Conservation (phyloP, 1,139 yeast species). For the Sugiyamaella pinicola region DNA sequence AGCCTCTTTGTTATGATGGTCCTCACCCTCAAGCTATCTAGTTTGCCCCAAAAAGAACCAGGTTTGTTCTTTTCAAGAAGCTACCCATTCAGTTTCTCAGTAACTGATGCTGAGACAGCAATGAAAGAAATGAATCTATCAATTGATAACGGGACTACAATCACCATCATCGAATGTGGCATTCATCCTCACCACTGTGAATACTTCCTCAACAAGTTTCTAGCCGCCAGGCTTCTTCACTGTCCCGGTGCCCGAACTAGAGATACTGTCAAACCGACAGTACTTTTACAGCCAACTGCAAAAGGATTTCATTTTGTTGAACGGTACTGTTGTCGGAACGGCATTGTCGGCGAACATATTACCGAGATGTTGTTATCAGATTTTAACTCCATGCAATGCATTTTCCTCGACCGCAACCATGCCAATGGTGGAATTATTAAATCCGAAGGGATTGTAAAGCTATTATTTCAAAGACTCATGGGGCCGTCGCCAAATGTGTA, state of each 20-base stretch:
- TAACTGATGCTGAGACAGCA: conserved; percentile 53
- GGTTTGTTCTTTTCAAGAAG: conserved; percentile 31
- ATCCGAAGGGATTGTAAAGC: conserved; percentile 64
- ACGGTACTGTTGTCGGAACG: conserved; percentile 59
- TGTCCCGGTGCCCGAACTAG: conserved; percentile 60
- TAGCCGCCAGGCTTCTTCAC: conserved; percentile 69
- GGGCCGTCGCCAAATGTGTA: conserved; percentile 74
- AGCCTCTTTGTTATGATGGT: conserved; percentile 48
- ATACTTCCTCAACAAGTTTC: conserved; percentile 56
- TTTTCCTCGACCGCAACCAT: conserved; percentile 67
- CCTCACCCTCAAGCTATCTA: conserved; percentile 52
- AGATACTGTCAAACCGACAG: conserved; percentile 24
- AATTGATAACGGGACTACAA: conserved; percentile 47
- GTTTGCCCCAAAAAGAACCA: conserved; percentile 34
- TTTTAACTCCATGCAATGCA: conserved; percentile 72
- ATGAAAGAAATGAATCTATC: conserved; percentile 56
- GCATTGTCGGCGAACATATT: conserved; percentile 42
- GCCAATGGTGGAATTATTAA: conserved; percentile 62
- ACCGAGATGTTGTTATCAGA: conserved; percentile 56
- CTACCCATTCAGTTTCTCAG: conserved; percentile 56
- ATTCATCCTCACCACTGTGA: conserved; percentile 57
- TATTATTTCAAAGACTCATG: conserved; percentile 64
- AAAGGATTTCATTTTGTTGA: conserved; percentile 79
- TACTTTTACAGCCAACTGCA: conserved; percentile 77
- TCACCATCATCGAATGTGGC: conserved; percentile 61